Evolutionary conservation across 306 rosid species (phyloP).

Genomic region (Elaeagnus macrophylla): DNA sequence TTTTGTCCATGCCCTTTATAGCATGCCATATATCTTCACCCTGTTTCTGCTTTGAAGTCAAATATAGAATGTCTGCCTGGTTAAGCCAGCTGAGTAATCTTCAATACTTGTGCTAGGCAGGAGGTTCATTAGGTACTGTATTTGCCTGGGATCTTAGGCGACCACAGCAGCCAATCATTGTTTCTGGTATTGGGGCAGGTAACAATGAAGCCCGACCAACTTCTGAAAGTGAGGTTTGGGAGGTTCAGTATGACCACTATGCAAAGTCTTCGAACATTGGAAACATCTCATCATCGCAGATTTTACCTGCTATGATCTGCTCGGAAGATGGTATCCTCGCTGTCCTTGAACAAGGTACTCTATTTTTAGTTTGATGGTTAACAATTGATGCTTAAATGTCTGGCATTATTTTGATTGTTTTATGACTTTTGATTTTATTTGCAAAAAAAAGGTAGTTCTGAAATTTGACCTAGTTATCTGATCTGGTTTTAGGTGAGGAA

Average conservation of each 20-base stretch:
- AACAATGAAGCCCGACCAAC: constrained; percentile 33
- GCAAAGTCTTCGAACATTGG: constrained; percentile 37
- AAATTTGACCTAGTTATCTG: constrained; percentile 1
- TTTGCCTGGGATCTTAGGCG: constrained; percentile 97
- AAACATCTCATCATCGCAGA: constrained; percentile 54
- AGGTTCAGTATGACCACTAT: constrained; percentile 72
- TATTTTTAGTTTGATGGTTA: constrained; percentile 10
- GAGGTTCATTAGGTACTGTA: constrained; percentile 81
- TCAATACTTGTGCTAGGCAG: constrained; percentile 43
- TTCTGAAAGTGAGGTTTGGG: constrained; percentile 97
- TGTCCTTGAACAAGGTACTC: constrained; percentile 72
- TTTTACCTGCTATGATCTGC: constrained; percentile 79
- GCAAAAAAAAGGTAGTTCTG: neutral
- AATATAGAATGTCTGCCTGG: neutral
- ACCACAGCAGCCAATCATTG: constrained; percentile 76
- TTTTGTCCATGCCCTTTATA: too few relatives aligned
- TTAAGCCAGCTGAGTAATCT: neutral
- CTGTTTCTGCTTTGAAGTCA: neutral
- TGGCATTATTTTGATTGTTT: neutral
- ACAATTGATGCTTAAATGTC: constrained; percentile 6
- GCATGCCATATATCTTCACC: too few relatives aligned
- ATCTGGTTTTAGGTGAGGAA: constrained; percentile 49
- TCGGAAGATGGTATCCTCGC: constrained; percentile 91
- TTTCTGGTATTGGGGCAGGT: constrained; percentile 58
- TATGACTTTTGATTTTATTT: neutral